Evolutionary conservation across 495 filamentous ascomycete species (phyloP).

Genomic region (Podospora conica): DNA sequence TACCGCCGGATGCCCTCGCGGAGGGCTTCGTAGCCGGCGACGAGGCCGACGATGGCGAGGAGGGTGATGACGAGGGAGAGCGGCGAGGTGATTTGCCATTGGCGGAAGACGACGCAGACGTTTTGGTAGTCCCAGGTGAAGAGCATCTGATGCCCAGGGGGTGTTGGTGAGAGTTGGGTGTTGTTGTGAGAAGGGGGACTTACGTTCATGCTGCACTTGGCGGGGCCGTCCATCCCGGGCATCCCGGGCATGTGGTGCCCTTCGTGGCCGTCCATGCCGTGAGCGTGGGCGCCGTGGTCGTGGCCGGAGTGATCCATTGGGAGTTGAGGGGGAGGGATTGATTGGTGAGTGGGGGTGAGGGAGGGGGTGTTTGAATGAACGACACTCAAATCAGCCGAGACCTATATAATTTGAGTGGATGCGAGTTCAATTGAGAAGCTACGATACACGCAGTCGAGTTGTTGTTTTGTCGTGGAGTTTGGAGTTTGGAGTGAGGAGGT

Average conservation of each 20-base stretch:
- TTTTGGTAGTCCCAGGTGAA: conserved; percentile 92
- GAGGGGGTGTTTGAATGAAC: neutral
- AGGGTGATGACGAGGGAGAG: conserved; percentile 72
- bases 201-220: conserved; percentile 79
- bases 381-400: neutral
- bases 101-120: conserved; percentile 90
- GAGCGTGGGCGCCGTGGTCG: conserved; percentile 32
- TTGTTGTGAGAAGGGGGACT: conserved; percentile 25
- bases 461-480: neutral
- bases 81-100: conserved; percentile 78
- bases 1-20: conserved; percentile 70
- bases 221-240: conserved; percentile 25
- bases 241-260: conserved; percentile 42
- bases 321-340: neutral
- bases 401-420: neutral
- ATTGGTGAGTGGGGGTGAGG: neutral
- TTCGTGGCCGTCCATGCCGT: conserved; percentile 48
- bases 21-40: conserved; percentile 85
- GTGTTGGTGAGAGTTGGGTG: conserved; percentile 2
- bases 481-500: neutral
- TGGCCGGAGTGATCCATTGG: conserved; percentile 11
- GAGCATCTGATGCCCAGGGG: conserved; percentile 69
- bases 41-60: conserved; percentile 69
- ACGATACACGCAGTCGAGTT: neutral
- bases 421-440: neutral